Evolutionary conservation across 768 basidiomycete genomes (phyloP).

Genomic region (Russula brevipes): DNA sequence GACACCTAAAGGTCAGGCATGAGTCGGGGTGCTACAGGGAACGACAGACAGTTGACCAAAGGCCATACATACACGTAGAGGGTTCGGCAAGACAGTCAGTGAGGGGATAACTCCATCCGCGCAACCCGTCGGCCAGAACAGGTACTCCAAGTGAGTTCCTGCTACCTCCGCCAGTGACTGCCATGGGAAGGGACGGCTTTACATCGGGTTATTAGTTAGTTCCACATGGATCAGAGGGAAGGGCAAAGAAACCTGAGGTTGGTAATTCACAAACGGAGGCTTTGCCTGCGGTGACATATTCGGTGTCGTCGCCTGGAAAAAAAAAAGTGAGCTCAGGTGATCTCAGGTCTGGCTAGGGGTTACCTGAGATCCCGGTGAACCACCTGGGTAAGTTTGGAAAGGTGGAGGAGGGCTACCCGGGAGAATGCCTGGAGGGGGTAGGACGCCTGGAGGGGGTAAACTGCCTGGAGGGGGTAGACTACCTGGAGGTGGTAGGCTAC

Average conservation of each 20-base stretch:
- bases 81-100: conserved; percentile 2
- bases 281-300: neutral
- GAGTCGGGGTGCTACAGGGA: neutral
- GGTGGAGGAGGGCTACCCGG: too few species aligned
- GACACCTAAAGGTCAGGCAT: neutral
- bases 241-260: neutral
- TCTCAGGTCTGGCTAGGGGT: neutral
- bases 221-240: too few species aligned
- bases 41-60: neutral
- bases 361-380: neutral
- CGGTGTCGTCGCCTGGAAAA: neutral
- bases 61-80: neutral
- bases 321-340: neutral
- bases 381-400: too few species aligned
- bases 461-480: too few species aligned
- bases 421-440: too few species aligned
- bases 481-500: too few species aligned
- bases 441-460: too few species aligned
- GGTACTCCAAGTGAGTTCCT: neutral
- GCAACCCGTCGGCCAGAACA: neutral
- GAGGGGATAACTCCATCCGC: neutral
- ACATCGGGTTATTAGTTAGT: neutral
- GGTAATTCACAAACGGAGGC: neutral
- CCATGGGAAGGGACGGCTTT: neutral
- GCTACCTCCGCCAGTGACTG: neutral